phyloP scores from a whole-genome alignment of 306 rosid genomes.

The Acacia melanoxylon region DNA sequence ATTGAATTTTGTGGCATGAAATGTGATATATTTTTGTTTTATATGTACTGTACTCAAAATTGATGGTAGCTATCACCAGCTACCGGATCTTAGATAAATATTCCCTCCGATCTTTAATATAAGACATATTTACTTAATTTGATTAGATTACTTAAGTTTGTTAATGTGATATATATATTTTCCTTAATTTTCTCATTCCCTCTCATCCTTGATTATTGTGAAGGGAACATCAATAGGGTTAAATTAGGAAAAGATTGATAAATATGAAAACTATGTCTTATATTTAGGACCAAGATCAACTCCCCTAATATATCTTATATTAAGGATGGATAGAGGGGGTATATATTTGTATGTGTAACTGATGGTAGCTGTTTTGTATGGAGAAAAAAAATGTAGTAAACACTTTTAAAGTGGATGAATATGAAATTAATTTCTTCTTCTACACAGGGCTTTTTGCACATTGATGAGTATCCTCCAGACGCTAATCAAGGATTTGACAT shows the following conservation, averaged over 20 bases:
- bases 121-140: too few species aligned
- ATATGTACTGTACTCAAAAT: not conserved
- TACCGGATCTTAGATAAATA: not conserved
- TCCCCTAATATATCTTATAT: too few species aligned
- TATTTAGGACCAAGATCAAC: too few species aligned
- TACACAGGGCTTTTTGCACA: slow-evolving; percentile 85
- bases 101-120: too few species aligned
- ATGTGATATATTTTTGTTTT: not conserved
- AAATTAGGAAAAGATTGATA: too few species aligned
- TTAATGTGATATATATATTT: too few species aligned
- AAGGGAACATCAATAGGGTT: too few species aligned
- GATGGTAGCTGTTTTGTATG: not conserved
- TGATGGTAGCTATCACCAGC: not conserved
- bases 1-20: not conserved
- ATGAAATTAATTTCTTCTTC: slow-evolving; percentile 29
- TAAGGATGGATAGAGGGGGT: too few species aligned
- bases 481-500: slow-evolving; percentile 97
- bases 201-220: too few species aligned
- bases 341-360: not conserved
- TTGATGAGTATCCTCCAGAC: slow-evolving; percentile 95
- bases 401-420: not conserved
- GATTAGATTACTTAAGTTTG: too few species aligned
- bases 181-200: too few species aligned
- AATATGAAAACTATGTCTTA: too few species aligned
- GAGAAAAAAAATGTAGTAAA: not conserved